Percentiles rank a stretch among this genome's conserved stretches.
phyloP scores from a whole-genome alignment of 2,329 filamentous ascomycete species.

The Parascedosporium putredinis region DNA sequence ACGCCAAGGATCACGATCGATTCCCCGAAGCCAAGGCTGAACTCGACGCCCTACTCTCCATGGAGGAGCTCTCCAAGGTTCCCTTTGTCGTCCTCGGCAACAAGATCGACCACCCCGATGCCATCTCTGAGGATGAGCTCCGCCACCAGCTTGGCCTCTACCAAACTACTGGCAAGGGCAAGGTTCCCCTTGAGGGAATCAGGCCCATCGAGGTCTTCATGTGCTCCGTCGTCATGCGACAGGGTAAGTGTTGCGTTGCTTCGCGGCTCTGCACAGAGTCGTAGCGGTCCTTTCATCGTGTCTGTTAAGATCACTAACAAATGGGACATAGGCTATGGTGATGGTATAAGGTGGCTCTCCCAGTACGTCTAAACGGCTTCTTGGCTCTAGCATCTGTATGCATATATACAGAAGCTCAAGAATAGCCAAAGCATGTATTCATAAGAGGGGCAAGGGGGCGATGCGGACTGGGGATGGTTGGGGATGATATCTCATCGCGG shows the following conservation, averaged over 20 bases:
- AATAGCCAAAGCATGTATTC: too few species aligned
- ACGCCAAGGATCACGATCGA: slow-evolving; percentile 94
- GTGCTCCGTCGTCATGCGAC: slow-evolving; percentile 97
- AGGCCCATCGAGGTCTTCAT: slow-evolving; percentile 96
- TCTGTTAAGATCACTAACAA: slow-evolving; percentile 11
- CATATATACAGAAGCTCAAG: too few species aligned
- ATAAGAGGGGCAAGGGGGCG: slow-evolving; percentile 20
- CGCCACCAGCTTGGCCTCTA: slow-evolving; percentile 86
- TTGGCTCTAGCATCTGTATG: neutral
- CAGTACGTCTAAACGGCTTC: slow-evolving; percentile 64
- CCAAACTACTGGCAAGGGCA: slow-evolving; percentile 94
- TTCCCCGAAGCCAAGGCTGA: slow-evolving; percentile 92
- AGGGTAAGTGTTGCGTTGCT: slow-evolving; percentile 46
- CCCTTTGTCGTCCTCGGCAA: slow-evolving; percentile 95
- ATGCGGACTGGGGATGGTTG: neutral
- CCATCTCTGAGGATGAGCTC: slow-evolving; percentile 90
- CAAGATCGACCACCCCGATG: slow-evolving; percentile 98
- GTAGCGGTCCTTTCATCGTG: neutral
- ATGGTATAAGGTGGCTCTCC: slow-evolving; percentile 83
- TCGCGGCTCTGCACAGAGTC: neutral
- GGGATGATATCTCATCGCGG: neutral
- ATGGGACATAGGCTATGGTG: slow-evolving; percentile 57
- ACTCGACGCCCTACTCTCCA: slow-evolving; percentile 85
- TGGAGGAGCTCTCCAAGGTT: slow-evolving; percentile 94
- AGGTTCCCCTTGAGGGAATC: slow-evolving; percentile 84